Percentiles rank a stretch among this genome's conserved stretches.
Evolutionary conservation across 345 rosid species (phyloP).

Genomic region (Firmiana major): DNA sequence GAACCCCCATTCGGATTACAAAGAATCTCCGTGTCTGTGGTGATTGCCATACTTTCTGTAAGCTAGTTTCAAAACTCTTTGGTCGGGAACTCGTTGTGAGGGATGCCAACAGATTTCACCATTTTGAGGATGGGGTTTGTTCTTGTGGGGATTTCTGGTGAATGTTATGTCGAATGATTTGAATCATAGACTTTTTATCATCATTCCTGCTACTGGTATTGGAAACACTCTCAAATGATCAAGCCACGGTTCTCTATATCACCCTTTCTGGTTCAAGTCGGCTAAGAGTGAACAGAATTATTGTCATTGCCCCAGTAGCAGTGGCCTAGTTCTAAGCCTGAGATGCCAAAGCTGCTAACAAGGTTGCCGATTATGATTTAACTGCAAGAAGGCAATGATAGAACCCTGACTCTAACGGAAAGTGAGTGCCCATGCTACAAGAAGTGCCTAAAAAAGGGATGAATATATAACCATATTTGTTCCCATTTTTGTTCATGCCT

Average conservation of each 20-base stretch:
- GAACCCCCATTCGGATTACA: no score
- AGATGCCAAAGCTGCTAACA: slow-evolving; percentile 17
- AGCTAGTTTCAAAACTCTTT: no score
- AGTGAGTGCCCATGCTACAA: not conserved
- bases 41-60: no score
- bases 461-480: not conserved
- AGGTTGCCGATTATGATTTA: slow-evolving; percentile 3
- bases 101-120: no score
- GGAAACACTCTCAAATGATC: not conserved
- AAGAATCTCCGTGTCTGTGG: no score
- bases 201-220: not conserved
- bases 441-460: not conserved
- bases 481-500: not conserved
- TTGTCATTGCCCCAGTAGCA: not conserved
- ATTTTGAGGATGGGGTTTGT: no score
- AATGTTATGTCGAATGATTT: no score
- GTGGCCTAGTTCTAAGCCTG: slow-evolving; percentile 25
- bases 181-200: not conserved
- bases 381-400: not conserved
- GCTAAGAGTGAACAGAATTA: not conserved
- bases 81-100: no score
- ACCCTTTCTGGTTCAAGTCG: slow-evolving; percentile 6
- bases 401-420: not conserved
- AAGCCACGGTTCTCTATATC: not conserved
- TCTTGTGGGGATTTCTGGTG: no score